phyloP scores from a whole-genome alignment of 2,329 filamentous ascomycete species.

The Colletotrichum tabaci region DNA sequence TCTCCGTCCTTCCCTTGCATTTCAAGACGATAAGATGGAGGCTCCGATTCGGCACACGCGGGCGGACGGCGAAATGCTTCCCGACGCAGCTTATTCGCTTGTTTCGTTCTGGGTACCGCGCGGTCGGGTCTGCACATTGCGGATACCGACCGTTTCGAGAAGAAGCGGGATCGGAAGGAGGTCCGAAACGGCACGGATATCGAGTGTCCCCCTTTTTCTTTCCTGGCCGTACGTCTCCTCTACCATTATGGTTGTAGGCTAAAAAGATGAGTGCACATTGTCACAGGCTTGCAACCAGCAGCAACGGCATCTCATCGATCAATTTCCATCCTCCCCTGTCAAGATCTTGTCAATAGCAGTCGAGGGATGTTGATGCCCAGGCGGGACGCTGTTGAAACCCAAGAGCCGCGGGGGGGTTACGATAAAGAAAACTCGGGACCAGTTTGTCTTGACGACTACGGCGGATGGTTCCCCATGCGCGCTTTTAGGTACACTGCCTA shows the following conservation, averaged over 20 bases:
- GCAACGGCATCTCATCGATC: neutral
- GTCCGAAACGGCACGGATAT: neutral
- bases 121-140: slow-evolving; percentile 8
- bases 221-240: neutral
- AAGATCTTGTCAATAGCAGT: neutral
- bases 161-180: neutral
- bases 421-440: neutral
- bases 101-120: slow-evolving; percentile 19
- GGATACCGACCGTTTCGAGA: no score
- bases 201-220: neutral
- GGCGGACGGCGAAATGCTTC: slow-evolving; percentile 6
- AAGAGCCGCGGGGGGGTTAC: neutral
- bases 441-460: neutral
- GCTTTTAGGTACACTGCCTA: no score
- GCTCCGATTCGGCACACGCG: slow-evolving; percentile 1
- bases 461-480: no score
- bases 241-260: neutral
- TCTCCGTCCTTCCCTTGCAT: neutral
- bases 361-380: slow-evolving; percentile 6
- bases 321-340: neutral
- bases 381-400: neutral
- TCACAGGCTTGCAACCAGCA: neutral
- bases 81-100: neutral
- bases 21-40: neutral
- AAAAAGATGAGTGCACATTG: no score